Percentiles rank a stretch among this genome's conserved stretches.
phyloP scores from a whole-genome alignment of 345 rosid genomes.

The Erodium maritimum region DNA sequence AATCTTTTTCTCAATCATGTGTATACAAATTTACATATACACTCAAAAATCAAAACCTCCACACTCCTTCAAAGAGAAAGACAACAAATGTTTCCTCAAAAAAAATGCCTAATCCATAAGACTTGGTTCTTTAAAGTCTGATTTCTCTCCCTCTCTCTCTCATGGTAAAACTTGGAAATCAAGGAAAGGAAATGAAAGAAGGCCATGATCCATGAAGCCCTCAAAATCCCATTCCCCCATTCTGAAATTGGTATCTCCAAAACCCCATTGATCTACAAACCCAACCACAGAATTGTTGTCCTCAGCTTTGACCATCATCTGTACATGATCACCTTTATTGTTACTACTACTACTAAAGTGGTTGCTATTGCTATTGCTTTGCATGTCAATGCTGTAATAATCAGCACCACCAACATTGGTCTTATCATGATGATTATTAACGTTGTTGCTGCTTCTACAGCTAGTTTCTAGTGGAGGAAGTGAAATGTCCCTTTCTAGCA shows the following conservation, averaged over 20 bases:
- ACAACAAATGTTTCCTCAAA: too few species aligned
- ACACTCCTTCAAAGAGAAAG: too few species aligned
- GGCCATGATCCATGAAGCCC: conserved; percentile 49
- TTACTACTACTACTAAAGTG: conserved; percentile 40
- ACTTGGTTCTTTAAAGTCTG: too few species aligned
- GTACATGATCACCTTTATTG: conserved; percentile 17
- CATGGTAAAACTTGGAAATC: conserved; percentile 45
- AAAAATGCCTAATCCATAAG: too few species aligned
- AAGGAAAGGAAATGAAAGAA: conserved; percentile 64
- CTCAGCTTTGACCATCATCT: conserved; percentile 20
- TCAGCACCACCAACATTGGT: conserved; percentile 7
- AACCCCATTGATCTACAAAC: conserved; percentile 40
- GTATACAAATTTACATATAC: too few species aligned
- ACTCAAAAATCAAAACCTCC: too few species aligned
- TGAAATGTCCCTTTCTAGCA: conserved; percentile 33
- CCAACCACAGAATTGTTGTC: conserved; percentile 32
- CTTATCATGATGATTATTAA: conserved; percentile 7
- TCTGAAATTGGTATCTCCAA: conserved; percentile 39
- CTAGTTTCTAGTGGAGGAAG: conserved; percentile 32
- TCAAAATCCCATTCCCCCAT: conserved; percentile 91
- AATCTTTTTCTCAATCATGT: too few species aligned
- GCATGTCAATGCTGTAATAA: conserved; percentile 21
- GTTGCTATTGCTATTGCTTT: conserved; percentile 31
- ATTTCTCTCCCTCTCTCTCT: not conserved
- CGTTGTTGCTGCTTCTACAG: conserved; percentile 18